Evolutionary conservation across 768 basidiomycete species (phyloP), one percentile per base, ranked within the genome.

Genomic region (Russula griseocarnosa): DNA sequence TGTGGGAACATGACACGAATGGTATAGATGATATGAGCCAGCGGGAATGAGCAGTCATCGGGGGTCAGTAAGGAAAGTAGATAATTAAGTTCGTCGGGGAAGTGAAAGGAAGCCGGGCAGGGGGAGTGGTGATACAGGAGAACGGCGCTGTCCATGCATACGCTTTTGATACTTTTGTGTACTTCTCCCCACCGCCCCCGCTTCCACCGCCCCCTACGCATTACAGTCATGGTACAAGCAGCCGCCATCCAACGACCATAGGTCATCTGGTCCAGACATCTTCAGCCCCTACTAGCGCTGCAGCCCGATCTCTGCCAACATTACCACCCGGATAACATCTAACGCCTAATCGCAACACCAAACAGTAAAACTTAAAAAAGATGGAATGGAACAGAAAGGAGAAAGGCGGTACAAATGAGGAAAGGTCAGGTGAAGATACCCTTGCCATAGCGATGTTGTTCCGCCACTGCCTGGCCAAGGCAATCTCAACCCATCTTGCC

Each of bases 401-500:
- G 28, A 65, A 56, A 42, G 64, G 64, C 64, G 60, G 64, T 61
- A 65, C 64, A 56, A 51, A 56, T 60, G 59, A 57, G 60, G 64
- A 55, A 52, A 57, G 59, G 55, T 57, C 47, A 20, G 28, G 55
- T 30, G 11, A 16, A 56, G 40, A 49, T 24, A 24, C 58, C 52
- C 38, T 42, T 52, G 54, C 59, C 59, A 51, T 34, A 26, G 63
- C 30, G 54, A 30, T 60, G 47, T 20, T 42, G 54, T 54, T 57
- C 64, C 60, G 55, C 60, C 60, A 55, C 22, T 42, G 59, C 49
- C 22, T 30, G 44, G 38, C 49, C 30, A 51, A 46, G 55, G 60
- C 42, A 26, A 52, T 61, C 55, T 68, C 61, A 78, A 65, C 76
- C 75, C 73, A 78, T 83, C 82, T 90, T 91, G 79, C 79, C 85